These are phyloP conservation scores for Anisodus acutangulus DNA, from an alignment of 257 asterid genomes.

Conservation along the genomic window DNA sequence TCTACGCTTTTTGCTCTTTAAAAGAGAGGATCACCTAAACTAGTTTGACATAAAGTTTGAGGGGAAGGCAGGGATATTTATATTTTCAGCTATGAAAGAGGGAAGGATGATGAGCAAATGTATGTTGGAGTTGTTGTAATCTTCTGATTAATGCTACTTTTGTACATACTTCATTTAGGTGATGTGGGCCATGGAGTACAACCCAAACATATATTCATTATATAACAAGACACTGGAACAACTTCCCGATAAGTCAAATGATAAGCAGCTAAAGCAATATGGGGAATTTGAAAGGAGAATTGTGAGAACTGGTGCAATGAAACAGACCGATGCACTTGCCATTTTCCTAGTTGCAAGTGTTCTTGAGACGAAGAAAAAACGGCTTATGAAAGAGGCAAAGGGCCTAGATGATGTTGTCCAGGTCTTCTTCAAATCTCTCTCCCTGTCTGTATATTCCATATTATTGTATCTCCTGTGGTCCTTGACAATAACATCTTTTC, in stretches of 20 bases:
- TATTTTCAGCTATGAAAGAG: neutral
- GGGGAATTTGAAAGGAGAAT: conserved; percentile 86
- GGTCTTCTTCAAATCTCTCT: conserved; percentile 44
- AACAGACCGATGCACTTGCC: conserved; percentile 78
- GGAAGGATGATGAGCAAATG: conserved; percentile 20
- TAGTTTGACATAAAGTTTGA: neutral
- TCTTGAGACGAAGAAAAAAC: conserved; percentile 81
- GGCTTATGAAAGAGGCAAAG: conserved; percentile 78
- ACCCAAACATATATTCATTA: conserved; percentile 59
- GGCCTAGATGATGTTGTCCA: conserved; percentile 91
- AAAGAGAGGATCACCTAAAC: neutral
- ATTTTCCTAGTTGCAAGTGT: conserved; percentile 91
- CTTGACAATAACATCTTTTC: neutral
- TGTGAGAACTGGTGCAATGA: conserved; percentile 67
- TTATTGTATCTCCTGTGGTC: neutral
- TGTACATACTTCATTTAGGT: conserved; percentile 48
- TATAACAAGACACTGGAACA: conserved; percentile 53
- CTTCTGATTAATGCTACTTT: neutral
- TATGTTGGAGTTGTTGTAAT: neutral
- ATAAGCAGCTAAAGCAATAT: conserved; percentile 60
- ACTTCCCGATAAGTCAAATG: conserved; percentile 41
- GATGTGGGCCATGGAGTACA: conserved; percentile 99
- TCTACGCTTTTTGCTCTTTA: neutral
- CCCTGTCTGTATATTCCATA: neutral
- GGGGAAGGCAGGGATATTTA: neutral